Conservation (phyloP, 495 filamentous ascomycete genomes). For the Symbiotaphrina buchneri region DNA sequence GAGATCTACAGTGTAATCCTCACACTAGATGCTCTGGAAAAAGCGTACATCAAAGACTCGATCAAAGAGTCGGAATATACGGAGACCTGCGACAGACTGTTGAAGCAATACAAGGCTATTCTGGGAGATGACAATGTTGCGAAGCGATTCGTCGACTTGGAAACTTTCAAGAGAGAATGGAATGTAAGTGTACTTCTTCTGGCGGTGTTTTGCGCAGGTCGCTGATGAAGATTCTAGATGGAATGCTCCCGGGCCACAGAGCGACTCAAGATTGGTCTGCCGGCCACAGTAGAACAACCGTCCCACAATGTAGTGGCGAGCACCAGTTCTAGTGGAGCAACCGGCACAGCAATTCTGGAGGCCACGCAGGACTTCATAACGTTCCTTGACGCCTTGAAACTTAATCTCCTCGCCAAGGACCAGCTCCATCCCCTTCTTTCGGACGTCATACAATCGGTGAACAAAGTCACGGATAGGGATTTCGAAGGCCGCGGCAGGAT, state of each 20-base stretch:
- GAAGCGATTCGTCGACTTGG: slow-evolving; percentile 62
- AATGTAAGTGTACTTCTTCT: slow-evolving; percentile 33
- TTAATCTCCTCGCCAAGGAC: slow-evolving; percentile 83
- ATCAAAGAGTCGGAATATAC: slow-evolving; percentile 84
- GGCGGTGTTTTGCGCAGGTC: not conserved
- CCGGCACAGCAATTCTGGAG: slow-evolving; percentile 54
- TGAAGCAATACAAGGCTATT: slow-evolving; percentile 95
- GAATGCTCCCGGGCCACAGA: slow-evolving; percentile 90
- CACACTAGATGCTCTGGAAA: slow-evolving; percentile 86
- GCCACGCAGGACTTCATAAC: slow-evolving; percentile 98
- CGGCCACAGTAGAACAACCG: slow-evolving; percentile 26
- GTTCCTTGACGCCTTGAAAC: slow-evolving; percentile 76
- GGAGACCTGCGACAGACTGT: slow-evolving; percentile 72
- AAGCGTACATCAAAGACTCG: slow-evolving; percentile 90
- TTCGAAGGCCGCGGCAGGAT: slow-evolving; percentile 93
- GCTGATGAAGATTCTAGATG: slow-evolving; percentile 29
- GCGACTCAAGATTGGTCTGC: slow-evolving; percentile 72
- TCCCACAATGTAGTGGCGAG: slow-evolving; percentile 16
- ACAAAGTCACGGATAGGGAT: slow-evolving; percentile 81
- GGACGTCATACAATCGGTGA: slow-evolving; percentile 87
- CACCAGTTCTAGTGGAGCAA: slow-evolving; percentile 23
- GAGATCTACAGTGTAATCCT: slow-evolving; percentile 96
- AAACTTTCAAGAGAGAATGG: slow-evolving; percentile 87
- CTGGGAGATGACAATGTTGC: slow-evolving; percentile 70
- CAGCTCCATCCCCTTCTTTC: slow-evolving; percentile 81